phyloP scores from a whole-genome alignment of 768 basidiomycete species.

The Rossbeevera mucosa region DNA sequence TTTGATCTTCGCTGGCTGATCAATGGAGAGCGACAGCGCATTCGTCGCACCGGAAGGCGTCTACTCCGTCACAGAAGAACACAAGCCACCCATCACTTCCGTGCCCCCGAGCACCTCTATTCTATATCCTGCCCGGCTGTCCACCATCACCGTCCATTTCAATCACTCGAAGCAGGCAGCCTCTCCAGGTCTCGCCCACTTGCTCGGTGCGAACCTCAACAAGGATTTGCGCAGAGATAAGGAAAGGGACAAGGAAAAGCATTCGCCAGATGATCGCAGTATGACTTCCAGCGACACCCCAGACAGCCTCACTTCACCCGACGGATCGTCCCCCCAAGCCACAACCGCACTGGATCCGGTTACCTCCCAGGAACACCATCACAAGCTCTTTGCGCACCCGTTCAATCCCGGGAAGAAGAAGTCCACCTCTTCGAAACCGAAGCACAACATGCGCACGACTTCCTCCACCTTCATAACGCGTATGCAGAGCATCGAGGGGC shows the following conservation, averaged over 20 bases:
- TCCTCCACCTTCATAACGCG: slow-evolving; percentile 91
- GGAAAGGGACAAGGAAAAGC: slow-evolving; percentile 38
- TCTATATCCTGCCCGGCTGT: slow-evolving; percentile 58
- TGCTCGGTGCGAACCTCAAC: slow-evolving; percentile 54
- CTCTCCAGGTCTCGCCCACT: slow-evolving; percentile 60
- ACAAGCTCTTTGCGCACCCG: slow-evolving; percentile 59
- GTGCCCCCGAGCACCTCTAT: slow-evolving; percentile 33
- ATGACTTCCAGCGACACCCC: slow-evolving; percentile 80
- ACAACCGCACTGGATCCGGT: slow-evolving; percentile 34
- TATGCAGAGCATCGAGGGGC: slow-evolving; percentile 74
- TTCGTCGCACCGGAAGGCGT: slow-evolving; percentile 90
- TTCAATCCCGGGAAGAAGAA: slow-evolving; percentile 53
- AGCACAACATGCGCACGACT: slow-evolving; percentile 85
- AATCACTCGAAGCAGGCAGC: slow-evolving; percentile 49
- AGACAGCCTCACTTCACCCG: slow-evolving; percentile 43
- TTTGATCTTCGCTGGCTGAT: not conserved
- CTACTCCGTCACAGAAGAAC: slow-evolving; percentile 83
- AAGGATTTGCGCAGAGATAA: slow-evolving; percentile 54
- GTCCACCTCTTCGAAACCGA: slow-evolving; percentile 64
- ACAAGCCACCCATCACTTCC: slow-evolving; percentile 56
- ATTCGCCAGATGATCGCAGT: slow-evolving; percentile 55
- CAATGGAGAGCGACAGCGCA: slow-evolving; percentile 78
- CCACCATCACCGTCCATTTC: slow-evolving; percentile 59
- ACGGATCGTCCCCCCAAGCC: slow-evolving; percentile 32
- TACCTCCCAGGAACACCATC: slow-evolving; percentile 33